Base-by-base conservation (phyloP, 768 basidiomycete genomes). In the Mycena filopes region DNA sequence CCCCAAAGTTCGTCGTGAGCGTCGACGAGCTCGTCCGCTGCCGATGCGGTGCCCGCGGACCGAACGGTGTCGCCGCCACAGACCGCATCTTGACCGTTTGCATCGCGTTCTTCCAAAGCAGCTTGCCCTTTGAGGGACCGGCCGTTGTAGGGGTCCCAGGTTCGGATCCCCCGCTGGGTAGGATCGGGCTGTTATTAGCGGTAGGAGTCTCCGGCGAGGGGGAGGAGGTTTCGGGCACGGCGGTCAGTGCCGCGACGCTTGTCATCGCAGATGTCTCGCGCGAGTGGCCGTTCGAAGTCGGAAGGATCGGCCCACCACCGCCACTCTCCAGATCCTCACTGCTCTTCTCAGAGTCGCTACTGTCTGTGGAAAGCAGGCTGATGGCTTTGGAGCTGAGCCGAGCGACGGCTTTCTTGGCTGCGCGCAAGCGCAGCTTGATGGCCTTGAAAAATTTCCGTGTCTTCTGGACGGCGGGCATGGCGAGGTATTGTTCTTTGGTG, bases 21-120 rank as follows among this genome's bases (percentile, higher is more conserved):
- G 67, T 71, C 40, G 79, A 77, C 16, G 79, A 76, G 20, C 74
- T 70, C n/a, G 80, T 82, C 36, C 77, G 77, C 56, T 78, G 76
- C n/a, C 79, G 76, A 53, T 45, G 69, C 10, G 80, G 78, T 20
- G 68, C 68, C 18, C 71, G 70, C 18, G 65, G 55, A n/a, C 66
- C 67, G 47, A 70, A 56, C 8, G 71, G 73, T 9, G 74, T 29
- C 3, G 74, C 58, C 8, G 76, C 63, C 2, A 72, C 74, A 0
- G 79, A 72, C 25, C 78, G 81, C 75, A 84, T 79, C 65, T 77
- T 81, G 33, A 86, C 79, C 46, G 77, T 82, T 21, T 79, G 75
- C 6, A 83, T 41, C 0, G 83, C 82, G 46, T 82, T 80, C 54
- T 72, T 75, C 84, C 84, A 85, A 12, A 83, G 77, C 48, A 81